phyloP scores from a whole-genome alignment of 1,139 yeast genomes.

The Yamadazyma trypodendri region DNA sequence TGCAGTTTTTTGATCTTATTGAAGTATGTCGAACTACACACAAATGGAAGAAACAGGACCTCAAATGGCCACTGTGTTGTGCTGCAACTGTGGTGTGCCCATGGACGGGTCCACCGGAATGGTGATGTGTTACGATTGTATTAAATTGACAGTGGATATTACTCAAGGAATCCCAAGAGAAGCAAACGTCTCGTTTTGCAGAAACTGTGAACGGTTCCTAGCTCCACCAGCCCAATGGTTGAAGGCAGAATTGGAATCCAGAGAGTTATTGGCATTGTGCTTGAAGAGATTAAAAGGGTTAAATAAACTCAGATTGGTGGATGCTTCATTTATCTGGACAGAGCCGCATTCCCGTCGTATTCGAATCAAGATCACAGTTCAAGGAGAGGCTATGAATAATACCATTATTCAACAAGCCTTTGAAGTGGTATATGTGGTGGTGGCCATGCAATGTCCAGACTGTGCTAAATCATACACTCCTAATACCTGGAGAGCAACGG shows the following conservation, averaged over 20 bases:
- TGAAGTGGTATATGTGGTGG: conserved; percentile 90
- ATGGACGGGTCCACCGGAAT: conserved; percentile 94
- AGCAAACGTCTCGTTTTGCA: conserved; percentile 86
- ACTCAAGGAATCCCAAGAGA: conserved; percentile 96
- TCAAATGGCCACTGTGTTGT: conserved; percentile 76
- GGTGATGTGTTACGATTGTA: conserved; percentile 98
- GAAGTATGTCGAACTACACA: conserved; percentile 57
- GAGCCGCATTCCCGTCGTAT: conserved; percentile 98
- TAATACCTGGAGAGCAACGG: conserved; percentile 96
- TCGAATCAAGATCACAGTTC: conserved; percentile 86
- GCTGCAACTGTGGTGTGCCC: conserved; percentile 98
- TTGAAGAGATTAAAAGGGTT: conserved; percentile 85
- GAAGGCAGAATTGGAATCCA: conserved; percentile 82
- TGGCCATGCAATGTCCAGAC: conserved; percentile 98
- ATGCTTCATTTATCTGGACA: conserved; percentile 97
- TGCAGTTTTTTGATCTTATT: too few species aligned
- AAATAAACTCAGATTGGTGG: conserved; percentile 82
- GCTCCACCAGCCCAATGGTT: conserved; percentile 97
- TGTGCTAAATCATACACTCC: conserved; percentile 96
- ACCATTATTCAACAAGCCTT: conserved; percentile 93
- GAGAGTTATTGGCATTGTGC: conserved; percentile 90
- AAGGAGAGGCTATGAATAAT: conserved; percentile 92
- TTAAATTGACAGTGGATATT: conserved; percentile 88
- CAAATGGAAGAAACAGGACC: conserved; percentile 32
- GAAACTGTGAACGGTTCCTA: conserved; percentile 94